Evolutionary conservation across 208 protist species (phyloP).

Genomic region (Novymonas esmeraldas): DNA sequence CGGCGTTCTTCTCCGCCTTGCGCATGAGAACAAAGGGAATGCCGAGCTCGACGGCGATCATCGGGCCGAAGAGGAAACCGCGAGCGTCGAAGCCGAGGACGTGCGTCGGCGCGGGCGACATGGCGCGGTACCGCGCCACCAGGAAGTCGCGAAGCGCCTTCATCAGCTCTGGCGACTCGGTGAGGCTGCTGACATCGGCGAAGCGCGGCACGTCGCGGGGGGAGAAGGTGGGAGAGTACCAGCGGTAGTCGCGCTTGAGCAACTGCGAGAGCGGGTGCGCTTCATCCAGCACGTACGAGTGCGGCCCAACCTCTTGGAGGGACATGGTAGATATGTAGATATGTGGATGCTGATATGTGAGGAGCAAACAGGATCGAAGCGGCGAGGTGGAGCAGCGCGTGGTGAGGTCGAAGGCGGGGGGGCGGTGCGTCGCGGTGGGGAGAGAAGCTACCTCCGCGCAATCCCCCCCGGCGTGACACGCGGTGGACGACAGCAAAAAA

Average conservation of each 20-base stretch:
- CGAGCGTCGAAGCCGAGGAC: constrained; percentile 91
- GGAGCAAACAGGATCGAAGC: not conserved
- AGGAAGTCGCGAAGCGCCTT: constrained; percentile 83
- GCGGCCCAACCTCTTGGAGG: constrained; percentile 34
- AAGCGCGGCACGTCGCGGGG: constrained; percentile 89
- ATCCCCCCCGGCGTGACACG: too few relatives aligned
- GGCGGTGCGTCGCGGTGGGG: too few relatives aligned
- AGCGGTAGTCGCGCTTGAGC: constrained; percentile 72
- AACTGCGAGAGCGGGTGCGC: constrained; percentile 44
- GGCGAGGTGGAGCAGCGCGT: too few relatives aligned
- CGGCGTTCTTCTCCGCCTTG: constrained; percentile 87
- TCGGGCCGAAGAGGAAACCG: constrained; percentile 89
- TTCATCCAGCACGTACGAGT: constrained; percentile 57
- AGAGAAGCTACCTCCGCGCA: too few relatives aligned
- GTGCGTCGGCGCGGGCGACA: constrained; percentile 71
- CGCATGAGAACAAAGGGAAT: constrained; percentile 93
- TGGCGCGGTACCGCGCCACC: constrained; percentile 71
- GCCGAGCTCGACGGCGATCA: constrained; percentile 86
- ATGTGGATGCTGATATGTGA: not conserved
- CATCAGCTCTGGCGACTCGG: constrained; percentile 80
- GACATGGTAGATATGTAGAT: constrained; percentile 2
- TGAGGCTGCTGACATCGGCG: constrained; percentile 88
- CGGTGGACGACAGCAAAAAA: too few relatives aligned
- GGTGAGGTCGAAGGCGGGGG: not conserved
- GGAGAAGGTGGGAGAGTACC: constrained; percentile 90